Percentiles rank a stretch among this genome's conserved stretches.
These are phyloP conservation scores for Sclerotinia glacialis DNA, from an alignment of 2,329 filamentous ascomycete species.

Conservation along the genomic window DNA sequence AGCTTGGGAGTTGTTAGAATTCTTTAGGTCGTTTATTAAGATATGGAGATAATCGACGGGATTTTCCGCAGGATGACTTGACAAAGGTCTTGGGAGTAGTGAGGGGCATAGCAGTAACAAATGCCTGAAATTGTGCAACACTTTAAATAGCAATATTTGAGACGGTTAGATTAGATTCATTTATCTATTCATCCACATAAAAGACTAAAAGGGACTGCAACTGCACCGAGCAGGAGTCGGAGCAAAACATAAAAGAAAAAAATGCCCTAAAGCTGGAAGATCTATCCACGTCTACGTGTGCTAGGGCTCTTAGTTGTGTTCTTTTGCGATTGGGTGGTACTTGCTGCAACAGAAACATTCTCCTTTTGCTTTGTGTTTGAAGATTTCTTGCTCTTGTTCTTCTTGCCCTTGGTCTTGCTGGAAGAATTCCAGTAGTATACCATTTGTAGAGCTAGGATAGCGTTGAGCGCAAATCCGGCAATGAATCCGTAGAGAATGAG, in stretches of 20 bases:
- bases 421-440: conserved; percentile 90
- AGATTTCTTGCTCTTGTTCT: conserved; percentile 22
- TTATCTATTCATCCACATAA: not conserved
- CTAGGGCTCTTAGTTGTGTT: conserved; percentile 35
- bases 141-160: not conserved
- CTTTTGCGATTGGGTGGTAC: conserved; percentile 21
- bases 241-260: not conserved
- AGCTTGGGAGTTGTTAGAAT: not conserved
- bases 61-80: not conserved
- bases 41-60: not conserved
- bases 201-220: conserved; percentile 28
- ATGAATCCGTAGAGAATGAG: conserved; percentile 94
- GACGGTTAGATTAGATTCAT: not conserved
- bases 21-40: not conserved
- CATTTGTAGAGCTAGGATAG: conserved; percentile 85
- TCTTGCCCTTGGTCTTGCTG: conserved; percentile 21
- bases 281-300: conserved; percentile 38
- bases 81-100: not conserved
- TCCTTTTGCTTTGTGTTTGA: conserved; percentile 46
- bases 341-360: conserved; percentile 26
- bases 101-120: not conserved
- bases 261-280: not conserved
- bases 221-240: conserved; percentile 32
- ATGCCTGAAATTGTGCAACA: not conserved
- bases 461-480: conserved; percentile 85